Percentiles rank a stretch among this genome's conserved stretches.
These are phyloP conservation scores for Tolypocladium tundrense DNA, from an alignment of 2,329 filamentous ascomycete genomes.

Conservation along the genomic window DNA sequence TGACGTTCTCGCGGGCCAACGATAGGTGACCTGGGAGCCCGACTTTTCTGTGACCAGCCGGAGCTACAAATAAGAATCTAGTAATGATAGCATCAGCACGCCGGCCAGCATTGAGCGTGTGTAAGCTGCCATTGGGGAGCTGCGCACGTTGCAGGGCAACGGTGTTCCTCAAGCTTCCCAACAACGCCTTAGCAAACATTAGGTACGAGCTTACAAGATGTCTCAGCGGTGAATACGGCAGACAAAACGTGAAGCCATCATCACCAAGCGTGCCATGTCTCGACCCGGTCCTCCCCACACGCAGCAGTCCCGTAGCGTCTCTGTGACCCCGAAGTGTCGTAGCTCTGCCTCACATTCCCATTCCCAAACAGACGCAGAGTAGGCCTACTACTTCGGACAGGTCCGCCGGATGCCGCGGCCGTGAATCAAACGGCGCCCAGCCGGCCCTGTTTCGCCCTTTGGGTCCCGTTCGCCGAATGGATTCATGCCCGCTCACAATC, in stretches of 20 bases:
- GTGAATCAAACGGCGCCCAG: not conserved
- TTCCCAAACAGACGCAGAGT: not conserved
- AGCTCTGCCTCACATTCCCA: not conserved
- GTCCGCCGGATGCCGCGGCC: not conserved
- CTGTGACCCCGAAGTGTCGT: not conserved
- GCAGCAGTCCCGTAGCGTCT: not conserved
- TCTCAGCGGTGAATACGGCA: not conserved
- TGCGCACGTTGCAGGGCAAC: not conserved
- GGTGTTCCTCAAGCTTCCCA: not conserved
- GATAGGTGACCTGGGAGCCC: not conserved
- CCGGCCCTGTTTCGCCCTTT: not conserved
- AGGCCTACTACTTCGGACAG: too few species aligned
- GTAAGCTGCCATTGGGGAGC: not conserved
- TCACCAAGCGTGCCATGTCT: not conserved
- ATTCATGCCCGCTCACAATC: not conserved
- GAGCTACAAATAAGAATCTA: not conserved
- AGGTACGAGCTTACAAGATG: not conserved
- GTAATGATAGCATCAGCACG: not conserved
- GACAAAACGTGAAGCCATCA: not conserved
- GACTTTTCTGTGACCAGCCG: not conserved
- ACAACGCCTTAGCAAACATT: not conserved
- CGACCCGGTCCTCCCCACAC: not conserved
- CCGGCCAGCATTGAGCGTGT: not conserved
- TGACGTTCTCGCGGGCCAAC: not conserved
- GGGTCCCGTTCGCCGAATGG: not conserved